Evolutionary conservation across 2,329 filamentous ascomycete genomes (phyloP), one percentile per base, ranked within the genome.

Genomic region (Lasiodiplodia theobromae): DNA sequence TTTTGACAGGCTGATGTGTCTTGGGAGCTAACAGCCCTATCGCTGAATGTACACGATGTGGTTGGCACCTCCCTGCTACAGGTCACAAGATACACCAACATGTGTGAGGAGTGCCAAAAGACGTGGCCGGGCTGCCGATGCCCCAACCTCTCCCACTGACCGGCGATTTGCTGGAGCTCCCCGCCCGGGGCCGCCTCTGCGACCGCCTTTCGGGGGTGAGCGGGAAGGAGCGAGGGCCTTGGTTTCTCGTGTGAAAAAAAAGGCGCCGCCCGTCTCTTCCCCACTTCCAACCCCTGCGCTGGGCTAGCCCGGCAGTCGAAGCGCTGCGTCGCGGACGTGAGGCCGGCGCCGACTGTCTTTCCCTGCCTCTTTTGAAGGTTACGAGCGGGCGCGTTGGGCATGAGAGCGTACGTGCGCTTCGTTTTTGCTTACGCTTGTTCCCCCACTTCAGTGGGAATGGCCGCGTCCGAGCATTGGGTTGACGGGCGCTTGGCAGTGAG

Each of bases 181-280:
- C 18, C 31, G 4, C 40, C 18, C 16, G 44, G 40, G 44, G 44
- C 44, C 60, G 60, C 60, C 47, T 52, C n/a, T 18, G 21, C 18
- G 31, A 64, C 60, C 60, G 60, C 47, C 60, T 64, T 64, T 52
- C 60, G 60, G 44, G 60, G 60, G 44, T n/a, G 38, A n/a, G 51
- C 60, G 60, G 60, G 60, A 64, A 64, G 60, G 60, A 64, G 18
- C 25, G 58, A 49, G 28, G 60, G 11, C 60, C 21, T 63, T 25
- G 1, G 8, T 44, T 14, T 34, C 44, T 47, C 18, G 3, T 3
- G 7, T 18, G 21, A 21, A 14, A 7, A 38, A 23, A 44, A 56
- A 31, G 23, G 23, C 52, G 25, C 52, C 25, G 57, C 54, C 21
- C 34, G 54, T 23, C 56, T 44, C 16, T 47, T 63, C 60, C 40